A percentile compares a stretch with the other conserved stretches of the same genome.
Conservation (phyloP, 768 basidiomycete genomes). For the Boletus rufocinnamomeus region DNA sequence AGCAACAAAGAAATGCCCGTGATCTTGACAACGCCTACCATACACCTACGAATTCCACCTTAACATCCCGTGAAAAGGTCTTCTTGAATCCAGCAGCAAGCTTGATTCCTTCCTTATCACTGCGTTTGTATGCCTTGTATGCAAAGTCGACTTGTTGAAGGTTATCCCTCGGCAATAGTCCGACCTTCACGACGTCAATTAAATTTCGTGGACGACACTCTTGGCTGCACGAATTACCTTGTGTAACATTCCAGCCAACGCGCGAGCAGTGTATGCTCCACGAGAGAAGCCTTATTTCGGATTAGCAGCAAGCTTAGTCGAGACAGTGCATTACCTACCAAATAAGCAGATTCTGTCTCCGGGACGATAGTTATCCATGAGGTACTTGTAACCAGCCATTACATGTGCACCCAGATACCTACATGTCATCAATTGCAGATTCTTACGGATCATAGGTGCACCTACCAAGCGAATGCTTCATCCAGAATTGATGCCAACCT, state of each 20-base stretch:
- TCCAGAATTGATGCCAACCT: conserved; percentile 66
- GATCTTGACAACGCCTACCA: conserved; percentile 48
- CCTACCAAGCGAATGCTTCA: conserved; percentile 71
- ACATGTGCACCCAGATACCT: conserved; percentile 76
- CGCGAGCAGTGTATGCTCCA: conserved; percentile 65
- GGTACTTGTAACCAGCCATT: conserved; percentile 71
- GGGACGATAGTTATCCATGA: conserved; percentile 75
- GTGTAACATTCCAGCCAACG: conserved; percentile 72
- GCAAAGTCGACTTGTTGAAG: conserved; percentile 71
- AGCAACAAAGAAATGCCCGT: not conserved
- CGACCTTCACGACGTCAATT: conserved; percentile 47
- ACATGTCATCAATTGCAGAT: not conserved
- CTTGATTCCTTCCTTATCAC: conserved; percentile 43
- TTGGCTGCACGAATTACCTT: conserved; percentile 46
- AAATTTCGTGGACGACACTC: not conserved
- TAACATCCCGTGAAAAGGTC: conserved; percentile 67
- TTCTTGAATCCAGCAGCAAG: conserved; percentile 69
- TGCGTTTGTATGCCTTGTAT: conserved; percentile 66
- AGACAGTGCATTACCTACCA: conserved; percentile 40
- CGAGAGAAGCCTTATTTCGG: conserved; percentile 67
- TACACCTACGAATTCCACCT: conserved; percentile 78
- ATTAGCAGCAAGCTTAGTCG: conserved; percentile 15
- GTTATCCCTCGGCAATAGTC: conserved; percentile 69
- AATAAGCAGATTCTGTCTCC: conserved; percentile 79
- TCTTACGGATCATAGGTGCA: not conserved